Evolutionary conservation across 179 eudicot genomes (phyloP), one percentile per base, ranked within the genome.

Genomic region (Silene coronaria): DNA sequence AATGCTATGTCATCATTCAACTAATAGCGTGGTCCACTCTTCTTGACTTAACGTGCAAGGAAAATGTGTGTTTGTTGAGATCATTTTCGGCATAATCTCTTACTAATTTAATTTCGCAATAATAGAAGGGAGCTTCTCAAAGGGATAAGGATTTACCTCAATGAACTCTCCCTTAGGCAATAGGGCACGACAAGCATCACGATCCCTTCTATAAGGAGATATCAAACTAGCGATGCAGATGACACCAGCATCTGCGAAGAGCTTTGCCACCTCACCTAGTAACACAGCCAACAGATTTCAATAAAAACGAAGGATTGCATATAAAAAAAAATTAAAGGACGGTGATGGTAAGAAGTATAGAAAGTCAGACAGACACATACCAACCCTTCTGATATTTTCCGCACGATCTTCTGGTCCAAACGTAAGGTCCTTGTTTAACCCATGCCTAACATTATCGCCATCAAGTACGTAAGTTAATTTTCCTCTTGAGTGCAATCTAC

Each of bases 161-260:
- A 95, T 87, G 81, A 95, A 95, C 67, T 88, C 95, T 78, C 97
- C 99, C 79, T 86, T 83, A 9, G 92, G 88, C 70, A 95, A 77
- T 53, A 92, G 73, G n/a, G 91, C 83, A 45, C 97, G 96, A 66
- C 97, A 90, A 55, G 93, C 91, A 85, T 84, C 86, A 6, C 85
- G 79, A 30, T 86, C 89, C 75, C 77, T 92, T 76, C 73, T 76
- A 70, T 85, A 89, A 6, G 96, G 96, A 78, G 99, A 95, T 82
- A 95, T 92, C 86, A 94, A 83, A 81, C 98, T 92, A 75, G 97
- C 98, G 79, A 94, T 94, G 87, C 95, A 90, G 78, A 95, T 95
- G 60, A 95, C 81, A 78, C 97, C 99, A 82, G 97, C 87, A 87
- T 95, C 97, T 0, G 95, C 88, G 84, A 95, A 90, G 27, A 95